phyloP scores from a whole-genome alignment of 1,284 basidiomycete species.

The Trichosporon coremiiforme region DNA sequence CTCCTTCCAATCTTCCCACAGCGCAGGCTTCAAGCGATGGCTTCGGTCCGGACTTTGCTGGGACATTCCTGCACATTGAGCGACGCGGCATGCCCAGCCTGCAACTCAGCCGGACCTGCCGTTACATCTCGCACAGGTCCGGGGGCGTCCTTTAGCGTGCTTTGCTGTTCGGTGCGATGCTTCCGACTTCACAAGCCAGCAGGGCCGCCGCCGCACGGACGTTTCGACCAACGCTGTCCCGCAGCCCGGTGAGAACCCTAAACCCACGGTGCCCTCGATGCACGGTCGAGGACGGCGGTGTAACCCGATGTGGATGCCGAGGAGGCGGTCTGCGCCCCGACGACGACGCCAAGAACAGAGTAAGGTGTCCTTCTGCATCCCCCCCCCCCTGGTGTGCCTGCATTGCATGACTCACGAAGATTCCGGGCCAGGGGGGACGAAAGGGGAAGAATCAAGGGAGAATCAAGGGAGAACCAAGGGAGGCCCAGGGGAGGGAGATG shows the following conservation, averaged over 20 bases:
- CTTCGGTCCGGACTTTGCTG: background rate
- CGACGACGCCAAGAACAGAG: background rate
- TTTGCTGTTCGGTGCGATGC: too few species aligned
- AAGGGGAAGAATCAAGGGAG: background rate
- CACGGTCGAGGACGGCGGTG: too few species aligned
- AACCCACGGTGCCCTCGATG: background rate
- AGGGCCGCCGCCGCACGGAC: background rate
- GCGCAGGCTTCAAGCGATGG: background rate
- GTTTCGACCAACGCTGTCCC: constrained; percentile 10
- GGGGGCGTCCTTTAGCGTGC: too few species aligned
- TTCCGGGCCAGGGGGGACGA: constrained; percentile 4
- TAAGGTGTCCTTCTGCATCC: background rate
- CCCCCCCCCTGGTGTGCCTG: background rate
- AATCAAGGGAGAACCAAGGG: too few species aligned
- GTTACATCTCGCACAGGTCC: background rate
- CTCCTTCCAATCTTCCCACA: background rate
- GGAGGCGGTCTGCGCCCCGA: background rate
- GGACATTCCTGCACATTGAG: background rate
- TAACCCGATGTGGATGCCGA: background rate
- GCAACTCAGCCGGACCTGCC: too few species aligned
- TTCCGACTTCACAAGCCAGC: background rate
- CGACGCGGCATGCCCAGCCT: background rate
- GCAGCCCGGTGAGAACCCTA: background rate
- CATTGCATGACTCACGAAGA: background rate
- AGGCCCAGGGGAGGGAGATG: too few species aligned